A percentile compares a stretch with the other conserved stretches of the same genome.
Conservation (phyloP, 108 stramenopile genomes). For the Fistulifera pelliculosa region DNA sequence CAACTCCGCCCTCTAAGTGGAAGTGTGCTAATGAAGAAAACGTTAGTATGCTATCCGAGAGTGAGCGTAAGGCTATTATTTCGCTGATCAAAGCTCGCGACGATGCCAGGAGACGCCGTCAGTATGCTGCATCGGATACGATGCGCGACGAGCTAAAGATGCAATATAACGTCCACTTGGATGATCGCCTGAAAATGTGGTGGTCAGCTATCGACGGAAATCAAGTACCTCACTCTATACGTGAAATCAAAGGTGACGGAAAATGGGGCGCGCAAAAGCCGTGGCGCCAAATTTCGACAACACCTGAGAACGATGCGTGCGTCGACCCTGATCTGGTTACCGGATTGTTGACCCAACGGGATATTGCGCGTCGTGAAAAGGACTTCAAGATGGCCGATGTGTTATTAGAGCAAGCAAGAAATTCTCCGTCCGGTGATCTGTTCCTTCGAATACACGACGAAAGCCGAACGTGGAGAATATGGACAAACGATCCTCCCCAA, state of each 20-base stretch:
- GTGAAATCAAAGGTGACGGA: conserved; percentile 70
- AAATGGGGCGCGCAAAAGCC: conserved; percentile 48
- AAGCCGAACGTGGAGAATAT: conserved; percentile 75
- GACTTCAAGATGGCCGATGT: conserved; percentile 70
- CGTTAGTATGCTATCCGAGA: conserved; percentile 32
- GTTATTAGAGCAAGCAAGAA: conserved; percentile 55
- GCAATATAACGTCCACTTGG: conserved; percentile 53
- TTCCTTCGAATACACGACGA: conserved; percentile 73
- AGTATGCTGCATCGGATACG: conserved; percentile 57
- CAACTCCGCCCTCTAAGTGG: conserved; percentile 50
- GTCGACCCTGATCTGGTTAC: conserved; percentile 63
- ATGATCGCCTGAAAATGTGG: conserved; percentile 77
- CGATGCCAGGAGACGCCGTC: conserved; percentile 39
- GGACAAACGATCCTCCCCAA: conserved; percentile 58
- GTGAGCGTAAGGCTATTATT: conserved; percentile 24
- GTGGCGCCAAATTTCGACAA: conserved; percentile 79
- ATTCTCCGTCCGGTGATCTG: conserved; percentile 53
- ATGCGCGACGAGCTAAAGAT: conserved; percentile 62
- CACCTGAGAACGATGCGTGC: conserved; percentile 64
- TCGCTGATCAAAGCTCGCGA: conserved; percentile 55
- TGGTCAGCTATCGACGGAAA: conserved; percentile 59
- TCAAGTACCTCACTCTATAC: conserved; percentile 46
- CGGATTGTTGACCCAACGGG: conserved; percentile 55
- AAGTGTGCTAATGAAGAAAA: conserved; percentile 67
- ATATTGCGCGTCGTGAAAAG: conserved; percentile 66